Conservation (phyloP, 306 rosid genomes). For the Cicer cuneatum region DNA sequence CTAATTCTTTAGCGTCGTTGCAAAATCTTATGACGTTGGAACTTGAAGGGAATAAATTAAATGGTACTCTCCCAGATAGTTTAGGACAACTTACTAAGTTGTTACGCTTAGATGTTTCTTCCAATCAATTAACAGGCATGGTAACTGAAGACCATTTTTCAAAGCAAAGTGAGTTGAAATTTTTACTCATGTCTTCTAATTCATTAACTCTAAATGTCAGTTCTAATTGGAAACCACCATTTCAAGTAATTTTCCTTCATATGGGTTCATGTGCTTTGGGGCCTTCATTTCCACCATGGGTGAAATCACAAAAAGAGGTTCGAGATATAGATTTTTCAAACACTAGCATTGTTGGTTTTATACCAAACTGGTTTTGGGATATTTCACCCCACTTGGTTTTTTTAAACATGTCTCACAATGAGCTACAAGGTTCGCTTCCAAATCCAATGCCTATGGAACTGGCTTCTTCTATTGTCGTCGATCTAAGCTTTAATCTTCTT, state of each 20-base stretch:
- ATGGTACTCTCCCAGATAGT: conserved; percentile 54
- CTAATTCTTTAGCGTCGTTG: conserved; percentile 43
- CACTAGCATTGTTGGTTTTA: conserved; percentile 48
- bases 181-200: conserved; percentile 40
- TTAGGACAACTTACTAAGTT: conserved; percentile 54
- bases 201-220: conserved; percentile 48
- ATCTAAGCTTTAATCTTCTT: conserved; percentile 51
- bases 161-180: conserved; percentile 25
- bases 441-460: conserved; percentile 29
- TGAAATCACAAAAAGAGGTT: conserved; percentile 47
- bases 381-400: conserved; percentile 1
- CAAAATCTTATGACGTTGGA: conserved; percentile 17
- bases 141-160: conserved; percentile 52
- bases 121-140: conserved; percentile 51
- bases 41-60: conserved; percentile 46
- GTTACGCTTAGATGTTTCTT: conserved; percentile 45
- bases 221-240: conserved; percentile 55
- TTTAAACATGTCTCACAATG: conserved; percentile 52
- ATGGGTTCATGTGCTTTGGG: conserved; percentile 57
- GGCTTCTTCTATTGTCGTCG: conserved; percentile 19
- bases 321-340: conserved; percentile 40
- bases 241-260: conserved; percentile 9
- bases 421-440: conserved; percentile 47
- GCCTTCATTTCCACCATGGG: conserved; percentile 57
- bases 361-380: conserved; percentile 61